phyloP scores from a whole-genome alignment of 495 filamentous ascomycete genomes.

The Pyrenopolyporus hunteri region DNA sequence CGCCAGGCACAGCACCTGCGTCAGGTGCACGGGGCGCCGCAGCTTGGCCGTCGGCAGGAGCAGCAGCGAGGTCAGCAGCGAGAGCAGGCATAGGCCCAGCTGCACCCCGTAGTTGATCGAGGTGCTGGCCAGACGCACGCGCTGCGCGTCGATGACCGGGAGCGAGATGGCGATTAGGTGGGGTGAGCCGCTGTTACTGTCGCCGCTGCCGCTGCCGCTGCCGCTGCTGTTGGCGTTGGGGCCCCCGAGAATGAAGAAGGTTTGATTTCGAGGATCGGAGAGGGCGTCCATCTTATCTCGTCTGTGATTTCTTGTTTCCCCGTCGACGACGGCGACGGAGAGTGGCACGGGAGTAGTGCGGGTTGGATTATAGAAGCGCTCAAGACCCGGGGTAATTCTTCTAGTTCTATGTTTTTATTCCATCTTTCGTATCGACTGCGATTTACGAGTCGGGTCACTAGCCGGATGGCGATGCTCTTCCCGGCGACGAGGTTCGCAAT shows the following conservation, averaged over 20 bases:
- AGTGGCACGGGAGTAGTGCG: too few species aligned
- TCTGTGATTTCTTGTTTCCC: background rate
- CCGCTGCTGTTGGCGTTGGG: background rate
- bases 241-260: constrained; percentile 24
- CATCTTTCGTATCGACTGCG: background rate
- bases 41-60: constrained; percentile 21
- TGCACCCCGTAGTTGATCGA: constrained; percentile 35
- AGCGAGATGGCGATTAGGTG: constrained; percentile 23
- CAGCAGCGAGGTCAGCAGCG: constrained; percentile 17
- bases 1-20: constrained; percentile 6
- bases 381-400: too few species aligned
- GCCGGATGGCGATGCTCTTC: too few species aligned
- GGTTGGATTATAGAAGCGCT: too few species aligned
- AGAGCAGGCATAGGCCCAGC: constrained; percentile 21
- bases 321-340: too few species aligned
- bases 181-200: background rate
- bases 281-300: background rate
- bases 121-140: constrained; percentile 26
- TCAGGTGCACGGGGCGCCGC: constrained; percentile 14
- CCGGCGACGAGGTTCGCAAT: too few species aligned
- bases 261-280: constrained; percentile 32
- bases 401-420: background rate
- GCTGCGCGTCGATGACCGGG: constrained; percentile 23
- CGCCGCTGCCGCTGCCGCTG: background rate
- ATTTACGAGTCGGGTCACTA: background rate